Conservation (phyloP, 306 rosid genomes). For the Parietaria judaica region DNA sequence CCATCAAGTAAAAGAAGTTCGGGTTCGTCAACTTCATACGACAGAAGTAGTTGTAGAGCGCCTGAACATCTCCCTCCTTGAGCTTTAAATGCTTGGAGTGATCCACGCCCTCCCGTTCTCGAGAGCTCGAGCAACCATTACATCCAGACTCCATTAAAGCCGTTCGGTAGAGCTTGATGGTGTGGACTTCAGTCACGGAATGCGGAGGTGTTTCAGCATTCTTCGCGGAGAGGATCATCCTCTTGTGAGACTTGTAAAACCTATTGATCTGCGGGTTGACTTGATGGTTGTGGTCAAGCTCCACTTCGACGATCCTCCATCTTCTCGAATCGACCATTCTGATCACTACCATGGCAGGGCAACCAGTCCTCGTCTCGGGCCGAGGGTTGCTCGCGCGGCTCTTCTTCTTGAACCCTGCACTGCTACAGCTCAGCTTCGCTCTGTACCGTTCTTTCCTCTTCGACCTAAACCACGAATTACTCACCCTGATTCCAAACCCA, state of each 20-base stretch:
- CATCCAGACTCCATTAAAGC: constrained; percentile 35
- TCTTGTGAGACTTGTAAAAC: constrained; percentile 73
- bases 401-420: constrained; percentile 79
- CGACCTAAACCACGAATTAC: constrained; percentile 76
- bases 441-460: constrained; percentile 68
- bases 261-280: constrained; percentile 59
- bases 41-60: constrained; percentile 65
- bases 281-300: constrained; percentile 71
- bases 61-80: constrained; percentile 64
- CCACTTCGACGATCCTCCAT: constrained; percentile 72
- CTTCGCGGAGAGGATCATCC: constrained; percentile 56
- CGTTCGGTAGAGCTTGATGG: constrained; percentile 58
- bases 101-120: constrained; percentile 41
- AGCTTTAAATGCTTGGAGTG: constrained; percentile 52
- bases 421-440: constrained; percentile 73
- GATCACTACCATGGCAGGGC: constrained; percentile 77
- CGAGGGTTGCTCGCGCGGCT: constrained; percentile 69
- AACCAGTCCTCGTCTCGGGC: constrained; percentile 78
- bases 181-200: constrained; percentile 60
- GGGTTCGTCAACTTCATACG: constrained; percentile 67
- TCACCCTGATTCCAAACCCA: constrained; percentile 73
- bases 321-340: constrained; percentile 54
- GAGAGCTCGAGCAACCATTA: constrained; percentile 29
- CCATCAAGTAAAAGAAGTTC: constrained; percentile 63
- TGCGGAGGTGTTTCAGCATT: constrained; percentile 45